A percentile compares a stretch with the other conserved stretches of the same genome.
phyloP scores from a whole-genome alignment of 148 eudicot species.

The Euryodendron excelsum region DNA sequence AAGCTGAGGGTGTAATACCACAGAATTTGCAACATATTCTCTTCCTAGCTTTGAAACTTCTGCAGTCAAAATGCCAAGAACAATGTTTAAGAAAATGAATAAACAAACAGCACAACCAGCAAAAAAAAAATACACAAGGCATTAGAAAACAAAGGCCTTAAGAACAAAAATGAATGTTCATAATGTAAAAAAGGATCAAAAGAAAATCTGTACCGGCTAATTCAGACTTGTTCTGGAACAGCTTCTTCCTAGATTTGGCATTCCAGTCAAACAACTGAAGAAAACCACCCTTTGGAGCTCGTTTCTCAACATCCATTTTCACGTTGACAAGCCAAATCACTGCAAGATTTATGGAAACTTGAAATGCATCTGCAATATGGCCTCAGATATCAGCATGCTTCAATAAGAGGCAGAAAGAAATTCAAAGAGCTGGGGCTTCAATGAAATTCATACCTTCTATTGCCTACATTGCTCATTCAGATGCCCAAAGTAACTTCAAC shows the following conservation, averaged over 20 bases:
- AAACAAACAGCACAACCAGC: neutral
- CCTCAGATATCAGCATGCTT: constrained; percentile 4
- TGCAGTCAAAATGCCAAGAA: constrained; percentile 24
- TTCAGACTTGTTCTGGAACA: constrained; percentile 72
- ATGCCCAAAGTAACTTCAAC: neutral
- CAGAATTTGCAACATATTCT: constrained; percentile 42
- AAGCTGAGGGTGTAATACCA: constrained; percentile 38
- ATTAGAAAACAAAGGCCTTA: neutral
- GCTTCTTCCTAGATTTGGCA: constrained; percentile 81
- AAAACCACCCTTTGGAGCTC: constrained; percentile 70
- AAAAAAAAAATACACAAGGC: neutral
- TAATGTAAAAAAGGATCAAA: neutral
- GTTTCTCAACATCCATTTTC: constrained; percentile 74
- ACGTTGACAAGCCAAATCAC: constrained; percentile 18
- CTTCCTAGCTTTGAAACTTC: constrained; percentile 56
- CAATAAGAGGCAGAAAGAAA: neutral
- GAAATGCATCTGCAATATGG: constrained; percentile 26
- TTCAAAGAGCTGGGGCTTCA: neutral
- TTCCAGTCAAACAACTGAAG: constrained; percentile 94
- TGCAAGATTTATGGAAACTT: constrained; percentile 14
- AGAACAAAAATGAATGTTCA: neutral
- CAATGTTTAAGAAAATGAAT: neutral
- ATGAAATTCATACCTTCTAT: neutral
- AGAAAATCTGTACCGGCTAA: constrained; percentile 38
- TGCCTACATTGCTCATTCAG: neutral